Percentiles rank a stretch among this genome's conserved stretches.
Conservation (phyloP, 140 eudicot species). For the Bidens hawaiensis region DNA sequence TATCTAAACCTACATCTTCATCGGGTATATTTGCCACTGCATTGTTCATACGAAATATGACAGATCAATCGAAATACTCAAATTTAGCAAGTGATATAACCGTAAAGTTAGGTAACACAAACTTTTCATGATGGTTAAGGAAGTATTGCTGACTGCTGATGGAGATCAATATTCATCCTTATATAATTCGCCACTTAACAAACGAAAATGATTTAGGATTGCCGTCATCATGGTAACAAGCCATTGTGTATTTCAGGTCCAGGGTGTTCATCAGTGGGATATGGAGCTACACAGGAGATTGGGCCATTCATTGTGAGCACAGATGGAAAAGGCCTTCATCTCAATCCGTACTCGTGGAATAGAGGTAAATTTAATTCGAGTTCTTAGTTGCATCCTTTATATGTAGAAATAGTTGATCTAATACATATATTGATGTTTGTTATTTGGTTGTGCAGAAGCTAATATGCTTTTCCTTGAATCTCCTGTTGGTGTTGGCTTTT, state of each 20-base stretch:
- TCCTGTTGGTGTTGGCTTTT: slow-evolving; percentile 74
- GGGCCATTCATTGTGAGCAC: slow-evolving; percentile 69
- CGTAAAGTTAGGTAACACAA: neutral
- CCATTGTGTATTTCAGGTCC: slow-evolving; percentile 45
- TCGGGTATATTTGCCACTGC: neutral
- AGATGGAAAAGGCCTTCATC: slow-evolving; percentile 34
- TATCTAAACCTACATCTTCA: neutral
- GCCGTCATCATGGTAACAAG: slow-evolving; percentile 42
- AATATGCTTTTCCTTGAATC: slow-evolving; percentile 74
- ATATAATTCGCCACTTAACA: neutral
- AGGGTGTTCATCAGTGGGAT: slow-evolving; percentile 91
- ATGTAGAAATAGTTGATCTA: neutral
- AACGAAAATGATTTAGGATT: neutral
- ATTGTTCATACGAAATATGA: no score
- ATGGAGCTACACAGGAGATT: slow-evolving; percentile 88
- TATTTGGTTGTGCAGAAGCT: slow-evolving; percentile 52
- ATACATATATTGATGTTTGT: neutral
- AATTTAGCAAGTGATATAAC: neutral
- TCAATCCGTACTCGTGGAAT: slow-evolving; percentile 60
- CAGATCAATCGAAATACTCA: neutral
- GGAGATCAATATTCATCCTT: neutral
- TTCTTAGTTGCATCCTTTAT: neutral
- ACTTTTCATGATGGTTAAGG: neutral
- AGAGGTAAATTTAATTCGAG: slow-evolving; percentile 22
- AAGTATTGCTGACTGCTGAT: neutral